phyloP scores from a whole-genome alignment of 768 basidiomycete genomes.

The Rhodotorula toruloides region DNA sequence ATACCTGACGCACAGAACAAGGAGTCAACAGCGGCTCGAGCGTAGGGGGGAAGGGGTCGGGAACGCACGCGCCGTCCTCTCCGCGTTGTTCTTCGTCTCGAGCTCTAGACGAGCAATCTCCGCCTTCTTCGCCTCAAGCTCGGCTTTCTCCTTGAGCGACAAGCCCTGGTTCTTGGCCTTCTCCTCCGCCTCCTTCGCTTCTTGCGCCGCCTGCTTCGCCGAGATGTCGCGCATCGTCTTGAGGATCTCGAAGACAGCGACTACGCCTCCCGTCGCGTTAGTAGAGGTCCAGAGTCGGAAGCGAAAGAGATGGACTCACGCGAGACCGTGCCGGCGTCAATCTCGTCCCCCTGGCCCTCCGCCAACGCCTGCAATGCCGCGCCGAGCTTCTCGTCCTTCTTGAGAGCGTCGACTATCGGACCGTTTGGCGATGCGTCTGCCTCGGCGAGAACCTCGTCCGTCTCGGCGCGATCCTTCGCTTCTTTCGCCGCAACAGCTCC shows the following conservation, averaged over 20 bases:
- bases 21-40: no score
- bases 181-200: conserved; percentile 1
- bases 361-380: conserved; percentile 7
- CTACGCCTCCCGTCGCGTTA: not conserved
- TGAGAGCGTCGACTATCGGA: conserved; percentile 1
- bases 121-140: conserved; percentile 21
- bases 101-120: conserved; percentile 24
- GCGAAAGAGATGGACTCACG: not conserved
- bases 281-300: not conserved
- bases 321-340: not conserved
- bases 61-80: conserved; percentile 16
- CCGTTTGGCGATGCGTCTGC: not conserved
- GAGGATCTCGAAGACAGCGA: conserved; percentile 29
- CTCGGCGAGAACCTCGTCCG: not conserved
- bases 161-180: not conserved
- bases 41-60: not conserved
- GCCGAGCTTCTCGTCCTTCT: conserved; percentile 3
- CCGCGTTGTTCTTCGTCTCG: not conserved
- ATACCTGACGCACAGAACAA: not conserved
- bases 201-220: conserved; percentile 13
- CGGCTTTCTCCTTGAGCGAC: conserved; percentile 11
- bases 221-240: conserved; percentile 14
- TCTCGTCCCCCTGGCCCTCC: not conserved
- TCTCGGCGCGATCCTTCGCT: not conserved
- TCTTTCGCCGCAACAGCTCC: not conserved